A percentile compares a stretch with the other conserved stretches of the same genome.
These are phyloP conservation scores for Umbelopsis ramanniana DNA, from an alignment of 192 early-diverging fungal species.

Conservation along the genomic window DNA sequence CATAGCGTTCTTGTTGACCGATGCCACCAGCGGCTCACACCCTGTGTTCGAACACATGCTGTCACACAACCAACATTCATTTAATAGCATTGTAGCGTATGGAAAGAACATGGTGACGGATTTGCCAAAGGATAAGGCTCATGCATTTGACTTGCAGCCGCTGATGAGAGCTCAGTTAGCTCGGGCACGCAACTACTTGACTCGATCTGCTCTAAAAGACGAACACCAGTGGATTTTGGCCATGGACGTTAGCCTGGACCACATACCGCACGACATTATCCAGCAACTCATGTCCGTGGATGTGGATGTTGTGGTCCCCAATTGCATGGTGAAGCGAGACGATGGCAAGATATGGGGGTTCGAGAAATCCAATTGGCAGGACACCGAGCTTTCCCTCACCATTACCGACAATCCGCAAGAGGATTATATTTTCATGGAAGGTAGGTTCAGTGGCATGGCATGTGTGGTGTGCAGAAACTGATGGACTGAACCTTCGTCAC, in stretches of 20 bases:
- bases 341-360: slow-evolving; percentile 32
- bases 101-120: neutral
- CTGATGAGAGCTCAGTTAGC: slow-evolving; percentile 2
- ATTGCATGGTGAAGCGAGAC: slow-evolving; percentile 31
- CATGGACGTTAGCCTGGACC: slow-evolving; percentile 61
- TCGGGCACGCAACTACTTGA: slow-evolving; percentile 26
- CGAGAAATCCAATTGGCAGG: slow-evolving; percentile 66
- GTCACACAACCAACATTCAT: neutral
- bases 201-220: slow-evolving; percentile 12
- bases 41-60: neutral
- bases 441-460: no score
- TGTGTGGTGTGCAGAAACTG: no score
- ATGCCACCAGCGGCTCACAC: neutral
- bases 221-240: slow-evolving; percentile 64
- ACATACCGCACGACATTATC: slow-evolving; percentile 54
- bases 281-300: slow-evolving; percentile 56
- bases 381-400: slow-evolving; percentile 52
- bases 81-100: neutral
- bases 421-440: slow-evolving; percentile 45
- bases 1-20: neutral
- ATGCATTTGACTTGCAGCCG: slow-evolving; percentile 26
- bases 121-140: neutral
- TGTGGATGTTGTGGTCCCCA: slow-evolving; percentile 65
- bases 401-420: slow-evolving; percentile 35
- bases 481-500: neutral